A percentile compares a stretch with the other conserved stretches of the same genome.
phyloP scores from a whole-genome alignment of 2,329 filamentous ascomycete species.

The Chaetoscypha palmicola region DNA sequence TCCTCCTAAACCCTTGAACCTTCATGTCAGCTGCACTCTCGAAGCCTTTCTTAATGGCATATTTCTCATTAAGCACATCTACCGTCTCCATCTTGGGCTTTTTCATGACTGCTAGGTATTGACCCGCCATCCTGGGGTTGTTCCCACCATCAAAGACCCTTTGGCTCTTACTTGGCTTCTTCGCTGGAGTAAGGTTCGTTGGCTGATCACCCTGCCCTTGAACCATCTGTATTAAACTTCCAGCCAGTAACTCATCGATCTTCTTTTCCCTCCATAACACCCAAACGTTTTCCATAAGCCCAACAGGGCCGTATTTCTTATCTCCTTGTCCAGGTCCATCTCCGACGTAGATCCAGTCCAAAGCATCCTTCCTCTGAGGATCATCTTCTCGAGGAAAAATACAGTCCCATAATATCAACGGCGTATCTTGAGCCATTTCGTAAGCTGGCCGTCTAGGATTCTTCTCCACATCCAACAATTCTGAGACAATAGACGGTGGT shows the following conservation, averaged over 20 bases:
- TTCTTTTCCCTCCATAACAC: constrained; percentile 73
- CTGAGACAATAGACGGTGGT: constrained; percentile 60
- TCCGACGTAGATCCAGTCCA: constrained; percentile 75
- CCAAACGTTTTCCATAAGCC: constrained; percentile 74
- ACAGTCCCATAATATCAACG: constrained; percentile 94
- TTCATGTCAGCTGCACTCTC: constrained; percentile 41
- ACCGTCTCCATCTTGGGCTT: constrained; percentile 43
- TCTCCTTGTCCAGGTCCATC: constrained; percentile 51
- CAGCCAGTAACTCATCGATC: constrained; percentile 82
- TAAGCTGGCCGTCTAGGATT: constrained; percentile 78
- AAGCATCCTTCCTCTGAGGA: constrained; percentile 44
- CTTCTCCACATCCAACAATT: constrained; percentile 64
- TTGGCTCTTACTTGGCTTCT: constrained; percentile 28
- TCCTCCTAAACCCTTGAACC: constrained; percentile 23
- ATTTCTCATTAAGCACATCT: constrained; percentile 52
- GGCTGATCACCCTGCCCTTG: constrained; percentile 34
- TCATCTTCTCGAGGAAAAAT: constrained; percentile 60
- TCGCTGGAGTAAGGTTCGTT: constrained; percentile 28
- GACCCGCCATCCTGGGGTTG: constrained; percentile 41
- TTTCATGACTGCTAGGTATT: constrained; percentile 49
- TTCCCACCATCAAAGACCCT: constrained; percentile 51
- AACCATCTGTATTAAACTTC: constrained; percentile 61
- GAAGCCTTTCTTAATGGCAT: constrained; percentile 55
- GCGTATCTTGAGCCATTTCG: constrained; percentile 82
- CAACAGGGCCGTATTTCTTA: constrained; percentile 56